Conservation (phyloP, 1,284 basidiomycete species). For the Boletus sp. region DNA sequence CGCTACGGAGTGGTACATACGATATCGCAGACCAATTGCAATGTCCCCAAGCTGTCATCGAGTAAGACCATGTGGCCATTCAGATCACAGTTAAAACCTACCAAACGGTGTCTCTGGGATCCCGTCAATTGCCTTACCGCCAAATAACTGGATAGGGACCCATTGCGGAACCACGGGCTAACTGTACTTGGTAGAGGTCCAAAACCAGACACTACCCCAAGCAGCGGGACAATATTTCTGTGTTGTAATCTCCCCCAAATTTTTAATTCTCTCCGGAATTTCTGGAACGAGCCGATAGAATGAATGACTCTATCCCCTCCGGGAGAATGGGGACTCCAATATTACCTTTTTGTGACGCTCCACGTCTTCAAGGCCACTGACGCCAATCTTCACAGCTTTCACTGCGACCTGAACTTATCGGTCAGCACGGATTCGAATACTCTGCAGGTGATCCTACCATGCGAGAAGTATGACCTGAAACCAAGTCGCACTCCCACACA, state of each 20-base stretch:
- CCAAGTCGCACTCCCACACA: conserved; percentile 34
- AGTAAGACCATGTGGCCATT: background rate
- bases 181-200: conserved; percentile 29
- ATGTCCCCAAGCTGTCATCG: conserved; percentile 30
- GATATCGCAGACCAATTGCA: conserved; percentile 32
- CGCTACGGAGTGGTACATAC: conserved; percentile 20
- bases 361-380: background rate
- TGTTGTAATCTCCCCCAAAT: conserved; percentile 32
- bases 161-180: conserved; percentile 36
- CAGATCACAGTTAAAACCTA: conserved; percentile 8
- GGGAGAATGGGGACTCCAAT: background rate
- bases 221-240: conserved; percentile 34
- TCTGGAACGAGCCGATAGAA: conserved; percentile 20
- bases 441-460: conserved; percentile 10
- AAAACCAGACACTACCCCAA: conserved; percentile 31
- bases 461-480: conserved; percentile 6
- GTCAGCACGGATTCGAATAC: background rate
- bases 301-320: background rate
- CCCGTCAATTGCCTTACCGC: background rate
- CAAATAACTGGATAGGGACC: conserved; percentile 31
- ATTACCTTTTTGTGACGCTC: conserved; percentile 22
- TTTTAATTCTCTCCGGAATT: conserved; percentile 32
- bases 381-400: conserved; percentile 23
- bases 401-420: conserved; percentile 27
- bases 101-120: conserved; percentile 20